phyloP scores from a whole-genome alignment of 2,329 filamentous ascomycete species.

The Aspergillus carbonarius region DNA sequence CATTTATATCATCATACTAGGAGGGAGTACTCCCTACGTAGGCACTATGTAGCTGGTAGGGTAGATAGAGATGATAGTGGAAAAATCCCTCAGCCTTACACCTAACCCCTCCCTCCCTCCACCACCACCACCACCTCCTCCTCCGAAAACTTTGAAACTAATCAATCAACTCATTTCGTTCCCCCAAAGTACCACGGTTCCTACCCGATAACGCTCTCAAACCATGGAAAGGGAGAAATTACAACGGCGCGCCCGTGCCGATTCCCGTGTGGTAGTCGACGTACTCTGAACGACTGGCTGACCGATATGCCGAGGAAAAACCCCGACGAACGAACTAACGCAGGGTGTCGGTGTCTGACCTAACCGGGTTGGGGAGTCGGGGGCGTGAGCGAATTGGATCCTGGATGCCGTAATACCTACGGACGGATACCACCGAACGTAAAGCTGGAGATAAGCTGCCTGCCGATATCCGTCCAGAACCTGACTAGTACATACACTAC shows the following conservation, averaged over 20 bases:
- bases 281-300: no score
- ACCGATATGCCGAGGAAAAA: slow-evolving; percentile 15
- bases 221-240: background rate
- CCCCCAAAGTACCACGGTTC: background rate
- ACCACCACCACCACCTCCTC: background rate
- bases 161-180: background rate
- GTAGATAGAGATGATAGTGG: no score
- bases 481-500: background rate
- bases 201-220: background rate
- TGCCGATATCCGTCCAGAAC: slow-evolving; percentile 2
- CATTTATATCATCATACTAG: no score
- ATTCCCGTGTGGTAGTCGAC: slow-evolving; percentile 20
- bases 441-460: background rate
- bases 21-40: no score
- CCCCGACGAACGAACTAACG: background rate
- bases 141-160: no score
- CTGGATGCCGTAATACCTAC: no score
- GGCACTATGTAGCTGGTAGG: background rate
- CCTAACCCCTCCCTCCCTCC: background rate
- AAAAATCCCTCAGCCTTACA: background rate
- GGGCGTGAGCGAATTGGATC: background rate
- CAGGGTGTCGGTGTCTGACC: background rate
- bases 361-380: background rate
- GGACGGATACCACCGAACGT: no score
- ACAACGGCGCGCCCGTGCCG: slow-evolving; percentile 19